Conservation (phyloP, 2,329 filamentous ascomycete genomes). For the Escovopsis sp. region DNA sequence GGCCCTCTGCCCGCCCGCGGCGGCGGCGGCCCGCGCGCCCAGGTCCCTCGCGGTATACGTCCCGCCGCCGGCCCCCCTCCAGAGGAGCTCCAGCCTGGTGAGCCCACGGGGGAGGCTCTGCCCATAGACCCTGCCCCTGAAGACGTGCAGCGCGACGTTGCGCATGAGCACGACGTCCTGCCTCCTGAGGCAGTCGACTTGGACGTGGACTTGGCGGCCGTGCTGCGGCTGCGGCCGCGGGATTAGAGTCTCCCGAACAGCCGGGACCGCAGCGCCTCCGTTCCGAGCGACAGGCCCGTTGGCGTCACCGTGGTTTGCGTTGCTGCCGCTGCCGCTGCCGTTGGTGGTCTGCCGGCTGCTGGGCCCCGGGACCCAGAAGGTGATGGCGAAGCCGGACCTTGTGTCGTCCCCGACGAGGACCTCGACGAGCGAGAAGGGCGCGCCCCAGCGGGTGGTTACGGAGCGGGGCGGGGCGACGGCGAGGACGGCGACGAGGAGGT, state of each 20-base stretch:
- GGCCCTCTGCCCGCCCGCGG: slow-evolving; percentile 34
- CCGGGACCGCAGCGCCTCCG: too few relatives aligned
- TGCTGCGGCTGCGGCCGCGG: too few relatives aligned
- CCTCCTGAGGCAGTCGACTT: slow-evolving; percentile 36
- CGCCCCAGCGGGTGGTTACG: slow-evolving; percentile 52
- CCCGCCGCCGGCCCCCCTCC: slow-evolving; percentile 35
- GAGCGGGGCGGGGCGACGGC: slow-evolving; percentile 52
- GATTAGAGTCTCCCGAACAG: too few relatives aligned
- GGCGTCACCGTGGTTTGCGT: too few relatives aligned
- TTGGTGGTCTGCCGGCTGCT: slow-evolving; percentile 11
- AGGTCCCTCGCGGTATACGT: slow-evolving; percentile 41
- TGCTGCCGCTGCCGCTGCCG: slow-evolving; percentile 3
- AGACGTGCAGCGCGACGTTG: slow-evolving; percentile 66
- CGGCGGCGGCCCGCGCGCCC: slow-evolving; percentile 11
- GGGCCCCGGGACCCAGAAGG: slow-evolving; percentile 57
- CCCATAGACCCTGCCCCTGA: slow-evolving; percentile 65
- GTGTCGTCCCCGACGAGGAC: slow-evolving; percentile 78
- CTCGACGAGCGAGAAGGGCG: slow-evolving; percentile 54
- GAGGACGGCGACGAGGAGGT: slow-evolving; percentile 68
- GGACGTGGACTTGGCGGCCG: slow-evolving; percentile 11
- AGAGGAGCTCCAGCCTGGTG: slow-evolving; percentile 55
- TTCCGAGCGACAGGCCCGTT: too few relatives aligned
- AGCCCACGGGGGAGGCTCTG: slow-evolving; percentile 61
- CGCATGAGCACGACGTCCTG: slow-evolving; percentile 69
- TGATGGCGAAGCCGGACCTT: slow-evolving; percentile 62